A percentile compares a stretch with the other conserved stretches of the same genome.
Evolutionary conservation across 805 yeast genomes (phyloP).

Genomic region (Blastobotrys peoriensis): DNA sequence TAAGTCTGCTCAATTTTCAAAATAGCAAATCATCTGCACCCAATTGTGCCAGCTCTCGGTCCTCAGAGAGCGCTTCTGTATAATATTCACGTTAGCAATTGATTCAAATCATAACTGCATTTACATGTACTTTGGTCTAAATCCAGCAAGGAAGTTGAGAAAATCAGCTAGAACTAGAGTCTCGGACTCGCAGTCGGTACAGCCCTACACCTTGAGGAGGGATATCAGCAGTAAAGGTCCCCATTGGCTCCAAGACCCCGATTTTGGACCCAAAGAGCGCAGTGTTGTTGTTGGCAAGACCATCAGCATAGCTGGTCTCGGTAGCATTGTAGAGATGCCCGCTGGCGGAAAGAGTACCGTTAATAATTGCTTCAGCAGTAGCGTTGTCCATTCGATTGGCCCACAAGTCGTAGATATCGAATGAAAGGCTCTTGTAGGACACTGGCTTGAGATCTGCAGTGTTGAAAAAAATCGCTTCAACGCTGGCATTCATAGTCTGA

Average conservation of each 20-base stretch:
- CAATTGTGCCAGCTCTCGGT: no score
- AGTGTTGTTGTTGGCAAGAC: slow-evolving; percentile 2
- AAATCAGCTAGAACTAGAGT: no score
- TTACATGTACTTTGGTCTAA: no score
- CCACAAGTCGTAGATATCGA: slow-evolving; percentile 17
- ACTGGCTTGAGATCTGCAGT: slow-evolving; percentile 7
- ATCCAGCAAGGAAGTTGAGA: no score
- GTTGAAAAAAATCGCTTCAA: slow-evolving; percentile 15
- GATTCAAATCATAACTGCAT: no score
- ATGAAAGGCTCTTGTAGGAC: slow-evolving; percentile 5
- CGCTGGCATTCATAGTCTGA: slow-evolving; percentile 5
- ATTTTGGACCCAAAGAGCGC: slow-evolving; percentile 6
- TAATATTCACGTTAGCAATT: no score
- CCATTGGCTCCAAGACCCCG: slow-evolving; percentile 2
- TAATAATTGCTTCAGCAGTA: slow-evolving; percentile 8
- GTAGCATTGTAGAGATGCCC: slow-evolving; percentile 8
- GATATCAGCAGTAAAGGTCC: slow-evolving; percentile 1
- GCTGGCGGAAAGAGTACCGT: slow-evolving; percentile 1
- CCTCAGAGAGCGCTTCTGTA: no score
- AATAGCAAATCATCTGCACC: no score
- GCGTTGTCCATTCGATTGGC: slow-evolving; percentile 9
- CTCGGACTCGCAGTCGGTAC: slow-evolving; percentile 8
- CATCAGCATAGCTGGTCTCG: slow-evolving; percentile 4
- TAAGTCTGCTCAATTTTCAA: no score
- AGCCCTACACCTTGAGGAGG: slow-evolving; percentile 7